Base-by-base conservation (phyloP, 2,329 filamentous ascomycete species). In the Diaporthe sp. region DNA sequence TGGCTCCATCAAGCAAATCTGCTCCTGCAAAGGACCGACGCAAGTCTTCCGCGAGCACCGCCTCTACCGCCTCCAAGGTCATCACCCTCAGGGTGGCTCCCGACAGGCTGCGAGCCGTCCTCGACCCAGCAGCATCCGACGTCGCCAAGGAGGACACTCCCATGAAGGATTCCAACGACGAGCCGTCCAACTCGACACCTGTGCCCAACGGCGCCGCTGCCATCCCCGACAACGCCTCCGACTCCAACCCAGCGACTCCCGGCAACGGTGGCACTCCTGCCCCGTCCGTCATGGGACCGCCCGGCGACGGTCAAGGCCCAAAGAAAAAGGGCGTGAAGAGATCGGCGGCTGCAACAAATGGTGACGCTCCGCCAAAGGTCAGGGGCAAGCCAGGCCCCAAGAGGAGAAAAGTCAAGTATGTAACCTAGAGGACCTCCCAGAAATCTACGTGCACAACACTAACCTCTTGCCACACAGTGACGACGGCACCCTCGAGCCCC, bases 361-460 rank as follows among this genome's bases (percentile, higher is more conserved):
- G 91, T 81, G 94, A 96, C 77, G 88, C 87, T 45, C 81, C 86
- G 35, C 87, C 92, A n/a, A 95, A 94, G 84, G 88, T 92, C 72
- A 88, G 94, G 82, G 94, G 94, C 82, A 97, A 97, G 86, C 96
- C 97, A 9, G 96, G 96, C 9, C 96, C 96, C 0, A 98, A 98
- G 90, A 98, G 98, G 91, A 98, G 97, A 87, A 92, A 94, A 78
- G 92, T 94, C 88, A 86, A 98, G 96, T 98, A 93, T 86, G 95
- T 93, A 40, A 55, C 74, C 45, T 19, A 17, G 1, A 30, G 28
- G 12, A 38, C 12, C 6, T 15, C 5, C 15, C n/a, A 7, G 25
- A 22, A 22, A 68, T 12, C 13, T 13, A 60, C 15, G 19, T n/a
- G 28, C 33, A 61, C 2, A 8, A 22, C 30, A 55, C 66, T 76